Percentiles rank a stretch among this genome's conserved stretches.
Evolutionary conservation across 2,329 filamentous ascomycete species (phyloP).

Genomic region (Leptographium radiaticola): DNA sequence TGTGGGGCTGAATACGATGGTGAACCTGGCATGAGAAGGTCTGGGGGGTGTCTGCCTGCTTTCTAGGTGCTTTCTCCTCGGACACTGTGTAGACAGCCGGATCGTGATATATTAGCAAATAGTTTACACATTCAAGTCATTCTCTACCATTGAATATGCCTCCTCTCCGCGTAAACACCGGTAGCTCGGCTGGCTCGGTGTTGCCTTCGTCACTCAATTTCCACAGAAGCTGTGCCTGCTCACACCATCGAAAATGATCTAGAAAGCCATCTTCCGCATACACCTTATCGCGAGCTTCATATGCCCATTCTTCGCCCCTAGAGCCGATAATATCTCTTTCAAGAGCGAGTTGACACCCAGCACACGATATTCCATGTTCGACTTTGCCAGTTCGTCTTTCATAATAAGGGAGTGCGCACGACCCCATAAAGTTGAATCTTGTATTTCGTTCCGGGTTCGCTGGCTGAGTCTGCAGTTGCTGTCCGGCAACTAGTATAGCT

Average conservation of each 20-base stretch:
- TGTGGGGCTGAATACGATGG: too few relatives aligned
- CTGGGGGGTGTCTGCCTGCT: too few relatives aligned
- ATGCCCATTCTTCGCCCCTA: neutral
- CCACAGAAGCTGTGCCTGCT: slow-evolving; percentile 21
- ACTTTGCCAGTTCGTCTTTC: slow-evolving; percentile 14
- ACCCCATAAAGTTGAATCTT: slow-evolving; percentile 17
- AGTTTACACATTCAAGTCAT: neutral
- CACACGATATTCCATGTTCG: slow-evolving; percentile 19
- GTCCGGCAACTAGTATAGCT: slow-evolving; percentile 1
- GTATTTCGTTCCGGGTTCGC: slow-evolving; percentile 6
- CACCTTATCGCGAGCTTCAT: slow-evolving; percentile 14
- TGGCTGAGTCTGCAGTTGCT: too few relatives aligned
- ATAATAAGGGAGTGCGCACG: slow-evolving; percentile 17
- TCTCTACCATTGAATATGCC: neutral
- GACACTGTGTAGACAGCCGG: neutral
- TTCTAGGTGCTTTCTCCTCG: neutral
- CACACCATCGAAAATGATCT: slow-evolving; percentile 21
- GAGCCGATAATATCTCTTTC: slow-evolving; percentile 11
- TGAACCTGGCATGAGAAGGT: too few relatives aligned
- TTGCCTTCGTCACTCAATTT: slow-evolving; percentile 10
- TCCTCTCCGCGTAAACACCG: slow-evolving; percentile 3
- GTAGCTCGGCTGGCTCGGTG: slow-evolving; percentile 11
- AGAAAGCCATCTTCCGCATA: slow-evolving; percentile 19
- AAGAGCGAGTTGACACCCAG: slow-evolving; percentile 18
- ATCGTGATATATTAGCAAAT: too few relatives aligned